Conservation (phyloP, 495 filamentous ascomycete species). For the Evansstolkia leycettana region DNA sequence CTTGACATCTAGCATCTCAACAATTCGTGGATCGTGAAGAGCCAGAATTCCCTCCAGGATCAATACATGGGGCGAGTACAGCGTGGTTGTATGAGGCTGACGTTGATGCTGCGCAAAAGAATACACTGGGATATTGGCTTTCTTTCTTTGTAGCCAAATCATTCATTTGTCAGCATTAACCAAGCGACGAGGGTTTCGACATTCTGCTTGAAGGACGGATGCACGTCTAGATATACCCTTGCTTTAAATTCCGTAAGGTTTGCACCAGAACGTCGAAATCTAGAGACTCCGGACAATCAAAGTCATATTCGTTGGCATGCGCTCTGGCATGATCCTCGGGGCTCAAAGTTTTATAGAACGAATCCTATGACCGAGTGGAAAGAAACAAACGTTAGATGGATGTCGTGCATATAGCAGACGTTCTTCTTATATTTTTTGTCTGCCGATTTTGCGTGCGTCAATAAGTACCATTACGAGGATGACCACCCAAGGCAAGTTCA, state of each 20-base stretch:
- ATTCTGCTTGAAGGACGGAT: not conserved
- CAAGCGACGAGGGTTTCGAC: not conserved
- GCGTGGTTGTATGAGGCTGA: slow-evolving; percentile 60
- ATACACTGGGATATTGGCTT: slow-evolving; percentile 85
- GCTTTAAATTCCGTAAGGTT: slow-evolving; percentile 70
- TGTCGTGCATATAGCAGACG: not conserved
- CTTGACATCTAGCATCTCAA: slow-evolving; percentile 85
- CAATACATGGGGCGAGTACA: slow-evolving; percentile 93
- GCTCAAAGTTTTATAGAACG: slow-evolving; percentile 82
- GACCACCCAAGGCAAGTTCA: slow-evolving; percentile 95
- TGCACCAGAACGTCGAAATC: slow-evolving; percentile 87
- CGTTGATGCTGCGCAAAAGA: slow-evolving; percentile 90
- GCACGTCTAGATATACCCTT: slow-evolving; percentile 78
- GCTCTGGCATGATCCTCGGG: slow-evolving; percentile 62
- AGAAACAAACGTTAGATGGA: too few relatives aligned
- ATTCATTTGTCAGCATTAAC: slow-evolving; percentile 3
- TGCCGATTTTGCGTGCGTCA: not conserved
- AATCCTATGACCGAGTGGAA: slow-evolving; percentile 53
- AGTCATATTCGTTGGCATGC: slow-evolving; percentile 86
- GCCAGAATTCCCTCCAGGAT: slow-evolving; percentile 95
- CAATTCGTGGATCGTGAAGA: slow-evolving; percentile 73
- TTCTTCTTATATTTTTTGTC: slow-evolving; percentile 1
- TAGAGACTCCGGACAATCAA: slow-evolving; percentile 87
- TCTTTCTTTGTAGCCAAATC: slow-evolving; percentile 35
- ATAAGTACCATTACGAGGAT: slow-evolving; percentile 85